Base-by-base conservation (phyloP, 2,329 filamentous ascomycete genomes). In the Pseudomassariella vexata region DNA sequence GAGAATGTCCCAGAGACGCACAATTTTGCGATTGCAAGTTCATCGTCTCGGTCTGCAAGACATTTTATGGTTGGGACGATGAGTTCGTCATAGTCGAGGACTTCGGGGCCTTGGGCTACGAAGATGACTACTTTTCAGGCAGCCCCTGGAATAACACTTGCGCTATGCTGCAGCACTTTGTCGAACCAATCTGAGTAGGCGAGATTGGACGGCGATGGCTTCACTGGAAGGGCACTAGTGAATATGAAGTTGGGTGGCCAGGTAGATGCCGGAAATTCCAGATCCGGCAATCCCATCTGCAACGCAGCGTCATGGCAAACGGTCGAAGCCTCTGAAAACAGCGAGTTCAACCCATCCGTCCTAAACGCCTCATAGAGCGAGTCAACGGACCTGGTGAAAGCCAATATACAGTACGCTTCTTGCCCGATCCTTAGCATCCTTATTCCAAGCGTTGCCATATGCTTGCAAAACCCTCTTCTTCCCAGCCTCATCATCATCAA, bases 291-390 rank as follows among this genome's bases (percentile, higher is more conserved):
- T 7, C 36, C 27, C 36, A 38, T 38, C 24, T 38, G 36, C 16
- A 38, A 18, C 6, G 34, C 30, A 11, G 28, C 24, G 28, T 36
- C 32, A 28, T 38, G 30, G 14, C 30, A 34, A 11, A 38, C 24
- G 7, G 27, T 31, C 10, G 19, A 34, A 3, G 23, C 28, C 14
- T 38, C 36, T 28, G 27, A 38, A 10, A 38, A 19, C 2, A 24
- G 19, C 9, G 20, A 21, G 7, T 5, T 19, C 10, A 9, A 3
- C 11, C 8, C 9, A 17, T 26, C 17, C 5, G n/a, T 29, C 11
- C 11, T 20, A 14, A 24, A 20, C 9, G 31, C 29, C 5, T 22
- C 21, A 9, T 28, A 30, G 10, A 37, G 14, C 7, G 28, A 24
- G 20, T 38, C 36, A 12, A 32, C 11, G 4, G 31, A 25, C 21